phyloP scores from a whole-genome alignment of 2,329 filamentous ascomycete species.

The Trichoderma sp. region DNA sequence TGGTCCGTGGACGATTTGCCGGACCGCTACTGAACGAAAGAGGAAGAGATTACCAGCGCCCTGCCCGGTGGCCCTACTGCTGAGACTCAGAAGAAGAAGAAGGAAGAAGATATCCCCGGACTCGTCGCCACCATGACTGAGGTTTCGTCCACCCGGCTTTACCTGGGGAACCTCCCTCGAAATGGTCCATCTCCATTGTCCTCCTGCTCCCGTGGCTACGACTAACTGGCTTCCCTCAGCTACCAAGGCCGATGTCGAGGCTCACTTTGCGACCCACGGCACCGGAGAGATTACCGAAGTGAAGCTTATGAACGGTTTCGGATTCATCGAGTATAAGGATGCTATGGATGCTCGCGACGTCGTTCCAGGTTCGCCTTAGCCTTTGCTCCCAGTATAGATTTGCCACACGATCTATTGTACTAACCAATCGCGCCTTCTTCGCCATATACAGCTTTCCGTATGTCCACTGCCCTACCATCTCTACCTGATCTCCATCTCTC shows the following conservation, averaged over 20 bases:
- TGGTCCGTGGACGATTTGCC: conserved; percentile 8
- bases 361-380: conserved; percentile 77
- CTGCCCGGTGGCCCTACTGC: conserved; percentile 7
- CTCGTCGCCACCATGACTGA: conserved; percentile 68
- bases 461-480: conserved; percentile 43
- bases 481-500: background rate
- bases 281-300: conserved; percentile 98
- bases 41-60: background rate
- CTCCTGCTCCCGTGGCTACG: conserved; percentile 38
- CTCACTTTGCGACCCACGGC: conserved; percentile 93
- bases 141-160: conserved; percentile 92
- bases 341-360: conserved; percentile 97
- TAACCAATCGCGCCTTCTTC: conserved; percentile 32
- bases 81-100: background rate
- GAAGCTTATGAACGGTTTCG: conserved; percentile 99
- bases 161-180: conserved; percentile 95
- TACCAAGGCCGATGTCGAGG: conserved; percentile 95
- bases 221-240: conserved; percentile 64
- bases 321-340: conserved; percentile 99
- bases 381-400: background rate
- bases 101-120: conserved; percentile 4
- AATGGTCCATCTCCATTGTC: conserved; percentile 66
- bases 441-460: conserved; percentile 61
- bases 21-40: conserved; percentile 8
- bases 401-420: conserved; percentile 4